These are phyloP conservation scores for Epithele typhae DNA, from an alignment of 768 basidiomycete species.

Conservation along the genomic window DNA sequence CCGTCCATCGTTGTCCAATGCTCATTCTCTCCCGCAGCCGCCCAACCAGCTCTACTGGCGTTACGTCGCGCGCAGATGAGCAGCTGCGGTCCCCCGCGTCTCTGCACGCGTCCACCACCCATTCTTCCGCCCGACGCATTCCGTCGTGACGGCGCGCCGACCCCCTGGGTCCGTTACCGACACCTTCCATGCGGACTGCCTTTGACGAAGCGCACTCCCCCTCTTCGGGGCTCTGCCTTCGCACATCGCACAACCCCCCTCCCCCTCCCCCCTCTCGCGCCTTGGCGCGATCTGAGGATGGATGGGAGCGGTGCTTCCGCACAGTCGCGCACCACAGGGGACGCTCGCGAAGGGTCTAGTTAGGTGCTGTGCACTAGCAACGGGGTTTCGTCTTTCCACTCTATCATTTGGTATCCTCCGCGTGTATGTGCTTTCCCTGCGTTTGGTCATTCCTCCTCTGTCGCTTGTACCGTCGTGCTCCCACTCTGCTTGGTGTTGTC, in stretches of 20 bases:
- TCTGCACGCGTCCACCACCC: background rate
- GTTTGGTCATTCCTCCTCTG: background rate
- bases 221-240: background rate
- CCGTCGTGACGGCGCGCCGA: background rate
- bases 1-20: background rate
- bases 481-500: background rate
- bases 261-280: slow-evolving; percentile 2
- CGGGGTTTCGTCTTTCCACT: slow-evolving; percentile 2
- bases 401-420: background rate
- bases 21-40: slow-evolving; percentile 28
- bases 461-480: too few species aligned
- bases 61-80: slow-evolving; percentile 42
- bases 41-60: slow-evolving; percentile 43
- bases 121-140: slow-evolving; percentile 1
- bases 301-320: background rate
- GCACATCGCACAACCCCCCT: background rate
- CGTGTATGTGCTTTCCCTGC: slow-evolving; percentile 6
- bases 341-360: slow-evolving; percentile 7
- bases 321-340: slow-evolving; percentile 6
- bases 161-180: slow-evolving; percentile 6
- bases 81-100: slow-evolving; percentile 18
- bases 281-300: slow-evolving; percentile 9
- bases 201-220: slow-evolving; percentile 3
- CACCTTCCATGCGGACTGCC: slow-evolving; percentile 6
- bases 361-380: slow-evolving; percentile 13